phyloP scores from a whole-genome alignment of 306 rosid genomes.

The Fagus crenata region DNA sequence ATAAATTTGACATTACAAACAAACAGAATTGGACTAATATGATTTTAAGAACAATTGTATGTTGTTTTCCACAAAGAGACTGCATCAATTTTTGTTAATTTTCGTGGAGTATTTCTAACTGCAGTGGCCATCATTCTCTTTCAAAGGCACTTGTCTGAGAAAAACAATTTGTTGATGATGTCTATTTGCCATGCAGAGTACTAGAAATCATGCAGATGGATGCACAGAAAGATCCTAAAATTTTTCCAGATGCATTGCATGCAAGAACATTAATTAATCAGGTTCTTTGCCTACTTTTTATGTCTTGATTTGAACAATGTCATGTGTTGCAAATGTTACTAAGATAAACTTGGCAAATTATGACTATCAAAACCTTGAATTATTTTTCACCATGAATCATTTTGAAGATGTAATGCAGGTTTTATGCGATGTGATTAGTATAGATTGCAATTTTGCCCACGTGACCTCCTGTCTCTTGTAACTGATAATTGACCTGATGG shows the following conservation, averaged over 20 bases:
- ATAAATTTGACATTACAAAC: neutral
- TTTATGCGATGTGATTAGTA: slow-evolving; percentile 8
- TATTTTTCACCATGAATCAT: slow-evolving; percentile 13
- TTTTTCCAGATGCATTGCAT: slow-evolving; percentile 66
- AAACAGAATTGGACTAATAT: neutral
- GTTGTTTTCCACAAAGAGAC: neutral
- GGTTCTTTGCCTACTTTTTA: slow-evolving; percentile 44
- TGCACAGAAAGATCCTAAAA: slow-evolving; percentile 70
- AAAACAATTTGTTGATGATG: slow-evolving; percentile 16
- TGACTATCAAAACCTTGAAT: slow-evolving; percentile 6
- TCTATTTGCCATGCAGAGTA: slow-evolving; percentile 60
- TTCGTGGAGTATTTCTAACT: neutral
- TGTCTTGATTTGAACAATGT: neutral
- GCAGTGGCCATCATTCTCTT: neutral
- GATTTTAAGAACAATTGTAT: neutral
- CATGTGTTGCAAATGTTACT: slow-evolving; percentile 12
- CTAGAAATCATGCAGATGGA: slow-evolving; percentile 61
- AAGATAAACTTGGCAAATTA: slow-evolving; percentile 20
- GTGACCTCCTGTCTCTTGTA: slow-evolving; percentile 16
- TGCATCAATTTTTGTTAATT: neutral
- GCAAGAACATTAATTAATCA: slow-evolving; percentile 70
- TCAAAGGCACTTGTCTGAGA: slow-evolving; percentile 7
- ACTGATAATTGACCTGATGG: slow-evolving; percentile 38
- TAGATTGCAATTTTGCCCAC: slow-evolving; percentile 5
- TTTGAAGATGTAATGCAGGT: slow-evolving; percentile 17